Evolutionary conservation across 345 rosid species (phyloP).

Genomic region (Aegle marmelos): DNA sequence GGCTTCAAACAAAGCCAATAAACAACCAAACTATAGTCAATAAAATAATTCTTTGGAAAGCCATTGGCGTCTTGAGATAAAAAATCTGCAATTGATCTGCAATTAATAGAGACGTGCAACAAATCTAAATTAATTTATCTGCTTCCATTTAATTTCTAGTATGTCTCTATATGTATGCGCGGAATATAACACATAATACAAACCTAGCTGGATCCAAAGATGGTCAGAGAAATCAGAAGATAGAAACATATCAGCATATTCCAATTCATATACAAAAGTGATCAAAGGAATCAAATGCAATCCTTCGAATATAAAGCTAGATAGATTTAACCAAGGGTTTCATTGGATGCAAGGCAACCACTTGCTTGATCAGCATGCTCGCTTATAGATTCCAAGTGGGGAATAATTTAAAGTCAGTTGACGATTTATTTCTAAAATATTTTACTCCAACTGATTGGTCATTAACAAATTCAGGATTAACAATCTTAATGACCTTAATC

Average conservation of each 20-base stretch:
- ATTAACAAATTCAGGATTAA: background rate
- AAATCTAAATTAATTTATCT: no score
- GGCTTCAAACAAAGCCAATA: no score
- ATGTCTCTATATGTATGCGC: background rate
- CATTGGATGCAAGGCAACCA: conserved; percentile 24
- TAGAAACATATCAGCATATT: conserved; percentile 7
- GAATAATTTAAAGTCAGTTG: conserved; percentile 20
- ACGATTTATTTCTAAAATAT: background rate
- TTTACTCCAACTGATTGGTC: conserved; percentile 9
- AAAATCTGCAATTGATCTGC: no score
- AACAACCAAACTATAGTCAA: no score
- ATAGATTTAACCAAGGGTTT: background rate
- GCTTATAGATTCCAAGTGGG: conserved; percentile 16
- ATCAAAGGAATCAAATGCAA: conserved; percentile 22
- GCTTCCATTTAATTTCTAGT: background rate
- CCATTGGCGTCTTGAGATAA: no score
- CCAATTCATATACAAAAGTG: conserved; percentile 3
- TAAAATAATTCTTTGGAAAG: no score
- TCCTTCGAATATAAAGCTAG: background rate
- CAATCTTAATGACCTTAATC: background rate
- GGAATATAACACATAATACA: background rate
- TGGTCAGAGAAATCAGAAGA: background rate
- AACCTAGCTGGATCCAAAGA: background rate
- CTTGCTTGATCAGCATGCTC: conserved; percentile 10
- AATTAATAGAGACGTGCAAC: no score